These are phyloP conservation scores for Quercus phellos DNA, from an alignment of 331 rosid genomes.

Conservation along the genomic window DNA sequence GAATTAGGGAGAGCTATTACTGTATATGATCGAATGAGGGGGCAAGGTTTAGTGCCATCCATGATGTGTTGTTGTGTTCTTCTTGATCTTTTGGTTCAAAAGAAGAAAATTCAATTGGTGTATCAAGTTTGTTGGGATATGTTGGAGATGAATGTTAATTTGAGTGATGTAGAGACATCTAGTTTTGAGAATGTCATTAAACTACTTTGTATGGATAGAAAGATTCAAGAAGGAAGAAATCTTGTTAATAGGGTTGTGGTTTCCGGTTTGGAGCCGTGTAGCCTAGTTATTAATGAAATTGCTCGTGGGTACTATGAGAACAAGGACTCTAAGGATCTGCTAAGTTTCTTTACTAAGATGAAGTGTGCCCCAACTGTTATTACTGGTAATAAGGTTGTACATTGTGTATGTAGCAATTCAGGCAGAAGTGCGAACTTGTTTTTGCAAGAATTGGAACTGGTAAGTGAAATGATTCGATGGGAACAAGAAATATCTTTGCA, in stretches of 20 bases:
- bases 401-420: constrained; percentile 47
- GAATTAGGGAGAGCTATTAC: constrained; percentile 52
- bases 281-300: constrained; percentile 53
- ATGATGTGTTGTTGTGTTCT: constrained; percentile 33
- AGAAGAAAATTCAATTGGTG: constrained; percentile 40
- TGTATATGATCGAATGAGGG: constrained; percentile 42
- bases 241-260: constrained; percentile 57
- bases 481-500: constrained; percentile 66
- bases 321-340: constrained; percentile 68
- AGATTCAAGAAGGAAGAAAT: constrained; percentile 64
- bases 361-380: constrained; percentile 42
- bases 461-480: constrained; percentile 62
- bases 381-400: constrained; percentile 62
- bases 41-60: constrained; percentile 36
- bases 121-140: constrained; percentile 48
- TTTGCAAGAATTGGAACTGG: constrained; percentile 50
- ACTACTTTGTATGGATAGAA: constrained; percentile 58
- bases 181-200: constrained; percentile 46
- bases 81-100: constrained; percentile 41
- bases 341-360: constrained; percentile 65
- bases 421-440: constrained; percentile 49
- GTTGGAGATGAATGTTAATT: constrained; percentile 30
- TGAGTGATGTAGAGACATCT: constrained; percentile 40
- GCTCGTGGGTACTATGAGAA: constrained; percentile 74
- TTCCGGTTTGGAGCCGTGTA: constrained; percentile 34